A percentile compares a stretch with the other conserved stretches of the same genome.
phyloP scores from a whole-genome alignment of 495 filamentous ascomycete genomes.

The Chaetomium tenue region DNA sequence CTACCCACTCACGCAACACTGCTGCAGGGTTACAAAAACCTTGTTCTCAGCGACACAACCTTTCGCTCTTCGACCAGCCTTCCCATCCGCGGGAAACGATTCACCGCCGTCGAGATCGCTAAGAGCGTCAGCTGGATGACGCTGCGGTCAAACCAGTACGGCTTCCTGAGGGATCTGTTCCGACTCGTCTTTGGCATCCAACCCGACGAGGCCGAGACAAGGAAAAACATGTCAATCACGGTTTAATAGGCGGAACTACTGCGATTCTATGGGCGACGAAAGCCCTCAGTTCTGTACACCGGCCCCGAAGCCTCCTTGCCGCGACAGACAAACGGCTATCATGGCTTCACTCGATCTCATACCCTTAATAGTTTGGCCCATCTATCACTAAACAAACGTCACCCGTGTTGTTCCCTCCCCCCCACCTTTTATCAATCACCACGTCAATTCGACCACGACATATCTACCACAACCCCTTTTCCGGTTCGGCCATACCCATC shows the following conservation, averaged over 20 bases:
- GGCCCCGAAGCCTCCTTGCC: too few relatives aligned
- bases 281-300: not conserved
- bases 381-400: not conserved
- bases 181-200: constrained; percentile 81
- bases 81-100: constrained; percentile 56
- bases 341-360: not conserved
- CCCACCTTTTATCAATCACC: not conserved
- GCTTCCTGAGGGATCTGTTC: constrained; percentile 76
- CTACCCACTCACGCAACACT: constrained; percentile 65
- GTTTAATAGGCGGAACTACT: constrained; percentile 27
- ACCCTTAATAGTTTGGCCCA: not conserved
- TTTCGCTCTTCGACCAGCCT: constrained; percentile 57
- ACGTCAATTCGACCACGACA: not conserved
- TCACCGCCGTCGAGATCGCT: constrained; percentile 67
- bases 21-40: constrained; percentile 71
- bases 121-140: constrained; percentile 73
- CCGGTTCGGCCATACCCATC: not conserved
- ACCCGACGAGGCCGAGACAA: constrained; percentile 65
- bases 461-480: not conserved
- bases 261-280: not conserved
- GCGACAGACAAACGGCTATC: not conserved
- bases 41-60: constrained; percentile 66
- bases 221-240: constrained; percentile 52
- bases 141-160: constrained; percentile 52
- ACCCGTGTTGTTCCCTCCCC: not conserved